Evolutionary conservation across 2,329 filamentous ascomycete genomes (phyloP).

Genomic region (Podosphaera xanthii): DNA sequence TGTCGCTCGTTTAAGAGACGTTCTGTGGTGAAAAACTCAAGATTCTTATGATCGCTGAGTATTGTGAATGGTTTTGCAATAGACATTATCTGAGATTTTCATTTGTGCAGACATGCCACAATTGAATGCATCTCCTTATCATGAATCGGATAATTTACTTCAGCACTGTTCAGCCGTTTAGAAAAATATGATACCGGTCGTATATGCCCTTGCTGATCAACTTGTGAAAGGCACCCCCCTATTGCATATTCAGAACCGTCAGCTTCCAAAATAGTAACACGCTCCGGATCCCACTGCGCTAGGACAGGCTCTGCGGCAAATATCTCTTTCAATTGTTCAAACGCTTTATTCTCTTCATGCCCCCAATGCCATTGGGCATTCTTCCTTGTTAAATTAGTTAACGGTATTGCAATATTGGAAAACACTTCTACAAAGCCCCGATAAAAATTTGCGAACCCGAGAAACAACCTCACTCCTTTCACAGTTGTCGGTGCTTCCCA

Average conservation of each 20-base stretch:
- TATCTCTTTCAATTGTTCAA: neutral
- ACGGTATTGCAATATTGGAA: neutral
- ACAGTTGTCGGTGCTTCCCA: too few relatives aligned
- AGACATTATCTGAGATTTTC: too few relatives aligned
- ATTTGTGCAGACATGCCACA: too few relatives aligned
- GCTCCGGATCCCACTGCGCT: too few relatives aligned
- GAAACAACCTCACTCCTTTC: neutral
- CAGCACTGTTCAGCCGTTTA: neutral
- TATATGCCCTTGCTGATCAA: neutral
- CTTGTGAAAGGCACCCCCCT: neutral
- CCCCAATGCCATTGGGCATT: neutral
- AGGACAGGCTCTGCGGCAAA: too few relatives aligned
- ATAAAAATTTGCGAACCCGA: neutral
- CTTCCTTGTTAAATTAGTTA: neutral
- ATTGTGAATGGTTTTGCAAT: too few relatives aligned
- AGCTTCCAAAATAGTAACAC: neutral
- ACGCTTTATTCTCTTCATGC: neutral
- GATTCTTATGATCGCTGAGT: too few relatives aligned
- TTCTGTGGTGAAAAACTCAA: too few relatives aligned
- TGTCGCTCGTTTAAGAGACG: too few relatives aligned
- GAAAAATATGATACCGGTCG: neutral
- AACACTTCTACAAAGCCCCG: neutral
- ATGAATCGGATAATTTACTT: too few relatives aligned
- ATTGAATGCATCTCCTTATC: too few relatives aligned
- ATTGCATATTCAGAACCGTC: neutral